Conservation (phyloP, 2,329 filamentous ascomycete genomes). For the Arthrobotrys conoides region DNA sequence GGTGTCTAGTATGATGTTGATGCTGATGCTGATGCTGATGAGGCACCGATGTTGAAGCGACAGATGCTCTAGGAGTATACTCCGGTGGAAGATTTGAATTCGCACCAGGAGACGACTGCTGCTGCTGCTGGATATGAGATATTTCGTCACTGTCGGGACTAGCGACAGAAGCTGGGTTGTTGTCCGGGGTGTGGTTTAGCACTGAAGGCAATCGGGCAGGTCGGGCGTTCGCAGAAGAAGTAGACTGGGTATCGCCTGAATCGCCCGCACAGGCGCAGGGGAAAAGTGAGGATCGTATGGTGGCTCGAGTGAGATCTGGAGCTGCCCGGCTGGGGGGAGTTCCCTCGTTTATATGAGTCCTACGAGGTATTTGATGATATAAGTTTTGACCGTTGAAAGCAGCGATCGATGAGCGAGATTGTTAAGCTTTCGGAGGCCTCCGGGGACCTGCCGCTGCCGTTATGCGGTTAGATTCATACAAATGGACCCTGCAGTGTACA, state of each 20-base stretch:
- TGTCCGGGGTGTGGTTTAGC: slow-evolving; percentile 29
- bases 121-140: slow-evolving; percentile 31
- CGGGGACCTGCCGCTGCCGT: not conserved
- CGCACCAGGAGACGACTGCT: slow-evolving; percentile 15
- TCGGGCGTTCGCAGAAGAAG: slow-evolving; percentile 52
- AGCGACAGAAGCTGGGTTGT: not conserved
- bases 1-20: slow-evolving; percentile 40
- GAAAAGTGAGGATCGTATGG: slow-evolving; percentile 58
- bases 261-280: slow-evolving; percentile 59
- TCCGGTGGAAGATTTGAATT: slow-evolving; percentile 36
- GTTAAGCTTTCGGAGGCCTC: slow-evolving; percentile 2
- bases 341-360: not conserved
- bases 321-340: slow-evolving; percentile 52
- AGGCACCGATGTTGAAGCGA: slow-evolving; percentile 35
- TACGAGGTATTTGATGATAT: not conserved
- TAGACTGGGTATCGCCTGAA: slow-evolving; percentile 57
- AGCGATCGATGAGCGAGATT: not conserved
- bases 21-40: slow-evolving; percentile 27
- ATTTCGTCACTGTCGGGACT: slow-evolving; percentile 33
- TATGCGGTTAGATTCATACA: too few relatives aligned
- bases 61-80: slow-evolving; percentile 47
- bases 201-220: slow-evolving; percentile 58
- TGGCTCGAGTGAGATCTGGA: slow-evolving; percentile 37
- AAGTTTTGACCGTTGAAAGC: not conserved
- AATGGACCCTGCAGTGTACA: too few relatives aligned